phyloP scores from a whole-genome alignment of 1,139 yeast species.

The Saccharomycopsis hybrid region DNA sequence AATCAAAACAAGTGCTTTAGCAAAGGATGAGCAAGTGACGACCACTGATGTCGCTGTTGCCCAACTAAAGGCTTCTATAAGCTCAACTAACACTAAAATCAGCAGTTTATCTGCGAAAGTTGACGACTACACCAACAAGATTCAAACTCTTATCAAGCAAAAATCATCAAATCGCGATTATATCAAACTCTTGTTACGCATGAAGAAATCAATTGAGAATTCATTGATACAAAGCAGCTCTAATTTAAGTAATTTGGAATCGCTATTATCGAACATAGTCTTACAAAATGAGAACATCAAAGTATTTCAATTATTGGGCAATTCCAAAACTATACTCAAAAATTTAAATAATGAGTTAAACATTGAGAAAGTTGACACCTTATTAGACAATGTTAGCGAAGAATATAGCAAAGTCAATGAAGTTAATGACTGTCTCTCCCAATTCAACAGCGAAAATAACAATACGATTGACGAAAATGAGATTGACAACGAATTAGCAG shows the following conservation, averaged over 20 bases:
- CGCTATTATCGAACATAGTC: constrained; percentile 7
- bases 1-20: constrained; percentile 1
- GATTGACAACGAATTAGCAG: constrained; percentile 15
- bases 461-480: constrained; percentile 16
- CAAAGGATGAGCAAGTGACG: background rate
- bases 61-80: constrained; percentile 8
- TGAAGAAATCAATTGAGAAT: constrained; percentile 15
- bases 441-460: constrained; percentile 13
- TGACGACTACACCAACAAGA: constrained; percentile 4
- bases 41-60: constrained; percentile 11
- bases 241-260: constrained; percentile 17
- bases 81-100: constrained; percentile 3
- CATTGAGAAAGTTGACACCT: constrained; percentile 15
- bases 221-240: constrained; percentile 8
- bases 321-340: constrained; percentile 15
- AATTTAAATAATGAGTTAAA: constrained; percentile 17
- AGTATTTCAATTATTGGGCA: constrained; percentile 10
- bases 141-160: background rate
- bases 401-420: constrained; percentile 13
- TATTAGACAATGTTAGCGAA: constrained; percentile 14
- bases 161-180: constrained; percentile 14
- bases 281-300: constrained; percentile 16
- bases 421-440: constrained; percentile 17
- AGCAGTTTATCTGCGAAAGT: constrained; percentile 5
- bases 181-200: constrained; percentile 14